These are phyloP conservation scores for Rozella allomycis DNA, from an alignment of 371 early-diverging fungal species.

Conservation along the genomic window DNA sequence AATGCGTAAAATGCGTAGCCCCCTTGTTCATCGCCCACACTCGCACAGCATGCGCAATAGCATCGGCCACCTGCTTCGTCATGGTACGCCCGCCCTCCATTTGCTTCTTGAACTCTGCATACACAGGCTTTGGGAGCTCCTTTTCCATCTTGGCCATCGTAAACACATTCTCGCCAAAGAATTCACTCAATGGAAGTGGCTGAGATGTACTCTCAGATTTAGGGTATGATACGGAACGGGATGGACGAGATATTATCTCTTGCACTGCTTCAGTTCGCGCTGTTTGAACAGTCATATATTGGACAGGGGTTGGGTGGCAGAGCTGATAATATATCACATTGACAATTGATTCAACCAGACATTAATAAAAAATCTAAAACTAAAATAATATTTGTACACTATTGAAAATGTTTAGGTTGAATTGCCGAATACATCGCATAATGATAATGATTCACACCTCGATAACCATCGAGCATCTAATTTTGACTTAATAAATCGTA, in stretches of 20 bases:
- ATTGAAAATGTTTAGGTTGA: background rate
- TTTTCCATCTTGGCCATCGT: constrained; percentile 57
- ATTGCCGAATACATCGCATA: background rate
- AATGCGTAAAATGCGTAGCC: constrained; percentile 93
- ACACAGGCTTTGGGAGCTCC: constrained; percentile 83
- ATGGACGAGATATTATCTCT: background rate
- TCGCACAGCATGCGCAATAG: constrained; percentile 86
- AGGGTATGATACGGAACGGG: background rate
- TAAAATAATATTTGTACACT: background rate
- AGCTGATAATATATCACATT: background rate
- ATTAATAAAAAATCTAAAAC: background rate
- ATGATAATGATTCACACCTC: no score
- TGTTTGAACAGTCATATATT: constrained; percentile 15
- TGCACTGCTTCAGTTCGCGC: constrained; percentile 1
- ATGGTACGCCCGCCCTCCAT: constrained; percentile 57
- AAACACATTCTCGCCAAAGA: constrained; percentile 81
- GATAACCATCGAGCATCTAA: no score
- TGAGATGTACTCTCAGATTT: background rate
- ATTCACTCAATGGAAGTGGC: constrained; percentile 43
- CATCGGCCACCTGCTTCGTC: constrained; percentile 82
- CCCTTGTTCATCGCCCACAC: constrained; percentile 80
- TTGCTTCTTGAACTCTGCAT: constrained; percentile 65
- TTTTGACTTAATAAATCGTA: no score
- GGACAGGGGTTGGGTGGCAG: background rate
- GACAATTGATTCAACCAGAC: background rate